Conservation (phyloP, 2,329 filamentous ascomycete species). For the Seiridium cupressi region DNA sequence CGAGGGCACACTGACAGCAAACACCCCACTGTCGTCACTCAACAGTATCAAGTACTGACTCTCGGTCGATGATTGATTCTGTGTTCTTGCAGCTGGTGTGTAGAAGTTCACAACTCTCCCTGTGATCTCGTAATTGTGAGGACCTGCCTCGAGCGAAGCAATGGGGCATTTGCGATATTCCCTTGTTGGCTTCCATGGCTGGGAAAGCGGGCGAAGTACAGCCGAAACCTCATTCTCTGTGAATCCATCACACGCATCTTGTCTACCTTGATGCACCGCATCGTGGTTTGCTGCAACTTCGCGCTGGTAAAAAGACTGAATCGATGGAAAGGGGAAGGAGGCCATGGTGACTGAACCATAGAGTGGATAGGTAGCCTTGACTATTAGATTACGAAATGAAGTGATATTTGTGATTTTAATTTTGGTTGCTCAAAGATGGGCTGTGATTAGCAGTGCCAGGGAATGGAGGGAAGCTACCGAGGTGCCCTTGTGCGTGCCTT, state of each 20-base stretch:
- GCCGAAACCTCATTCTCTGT: constrained; percentile 43
- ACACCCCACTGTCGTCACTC: constrained; percentile 53
- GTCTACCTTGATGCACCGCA: constrained; percentile 9
- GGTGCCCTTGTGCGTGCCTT: no score
- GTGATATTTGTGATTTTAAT: no score
- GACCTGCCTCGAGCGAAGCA: constrained; percentile 45
- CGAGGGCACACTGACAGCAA: constrained; percentile 39
- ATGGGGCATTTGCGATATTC: constrained; percentile 48
- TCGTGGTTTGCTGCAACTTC: constrained; percentile 14
- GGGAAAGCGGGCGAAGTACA: constrained; percentile 33
- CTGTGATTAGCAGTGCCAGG: no score
- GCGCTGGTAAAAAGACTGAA: constrained; percentile 32
- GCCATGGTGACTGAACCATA: constrained; percentile 14
- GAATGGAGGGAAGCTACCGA: no score
- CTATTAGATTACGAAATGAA: no score
- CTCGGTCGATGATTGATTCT: constrained; percentile 38
- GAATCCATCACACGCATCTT: constrained; percentile 48
- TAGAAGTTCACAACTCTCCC: constrained; percentile 58
- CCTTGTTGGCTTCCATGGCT: constrained; percentile 38
- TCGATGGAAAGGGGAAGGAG: constrained; percentile 26
- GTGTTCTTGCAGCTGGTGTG: constrained; percentile 37
- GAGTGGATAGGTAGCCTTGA: no score
- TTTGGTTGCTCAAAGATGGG: no score
- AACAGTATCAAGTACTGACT: constrained; percentile 53
- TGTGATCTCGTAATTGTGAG: constrained; percentile 46